Base-by-base conservation (phyloP, 202 grass and related monocot species). In the Dendrocalamus latiflorus region DNA sequence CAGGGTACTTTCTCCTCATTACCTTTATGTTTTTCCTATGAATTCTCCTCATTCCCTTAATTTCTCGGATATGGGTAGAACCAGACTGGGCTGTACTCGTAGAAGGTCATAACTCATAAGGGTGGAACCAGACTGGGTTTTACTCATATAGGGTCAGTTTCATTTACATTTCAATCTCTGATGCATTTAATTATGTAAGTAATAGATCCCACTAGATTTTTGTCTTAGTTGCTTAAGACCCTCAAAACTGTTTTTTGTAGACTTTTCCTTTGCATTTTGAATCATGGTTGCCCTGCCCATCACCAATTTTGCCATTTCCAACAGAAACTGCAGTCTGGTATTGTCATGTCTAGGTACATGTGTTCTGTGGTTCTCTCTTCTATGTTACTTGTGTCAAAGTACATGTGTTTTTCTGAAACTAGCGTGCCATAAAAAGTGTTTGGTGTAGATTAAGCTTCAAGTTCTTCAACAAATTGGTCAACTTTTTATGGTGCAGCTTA, bases 1-100 rank as follows among this genome's bases (percentile, higher is more conserved):
- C 81, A 86, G 47, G 89, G 93, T 95, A 82, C 66, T 75, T 70
- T 78, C 15, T 88, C 37, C 60, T 72, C 8, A 17, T 61, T 84
- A 14, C 33, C 53, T 74, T 81, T 20, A 41, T 65, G 55, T 71
- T 77, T 85, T 51, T 30, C 53, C 51, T 61, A 83, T 82, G 41
- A 42, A 36, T 49, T 72, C 18, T 84, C 12, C 55, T 30, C 20
- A n/a, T 54, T 83, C 30, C 38, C 8, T 25, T 83, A 42, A 60
- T n/a, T n/a, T 41, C 28, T 73, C 28, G 16, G 65, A 41, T 70
- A 30, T 58, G 48, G 30, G 58, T 56, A 38, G 34, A 85, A 62
- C n/a, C 65, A 51, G 67, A 48, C 15, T 54, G 4, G 4, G 34
- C 9, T 79, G 56, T 64, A 1, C 57, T 36, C 13, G 6, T 75